Evolutionary conservation across 768 basidiomycete species (phyloP), one percentile per base, ranked within the genome.

Genomic region (Pilatotrama ljubarskyi): DNA sequence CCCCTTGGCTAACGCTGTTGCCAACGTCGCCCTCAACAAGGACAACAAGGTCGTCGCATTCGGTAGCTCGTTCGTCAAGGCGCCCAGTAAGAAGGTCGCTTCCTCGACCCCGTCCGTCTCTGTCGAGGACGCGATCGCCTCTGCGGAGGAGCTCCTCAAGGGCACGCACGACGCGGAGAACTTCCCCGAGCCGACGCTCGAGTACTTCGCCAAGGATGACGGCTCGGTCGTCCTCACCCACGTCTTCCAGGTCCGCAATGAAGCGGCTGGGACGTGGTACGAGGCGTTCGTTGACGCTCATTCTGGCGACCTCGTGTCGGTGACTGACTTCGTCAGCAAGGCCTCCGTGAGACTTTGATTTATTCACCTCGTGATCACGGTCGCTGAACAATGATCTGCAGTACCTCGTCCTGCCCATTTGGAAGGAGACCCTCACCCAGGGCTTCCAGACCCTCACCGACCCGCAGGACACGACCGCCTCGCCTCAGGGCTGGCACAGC

Each of bases 251-350:
- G 74, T 80, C 54, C 73, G 77, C 67, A 78, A 79, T 67, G 66
- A 74, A 49, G 68, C 71, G 58, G 61, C 72, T 24, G 71, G 80
- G 43, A 74, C 78, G 9, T 86, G 81, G 80, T 79, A 76, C 64
- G 81, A 86, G 69, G 84, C 82, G 0, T 83, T 82, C 58, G 77
- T 86, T 43, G 84, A 86, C 63, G 84, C 82, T 6, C 79, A 80
- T 61, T 73, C 78, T n/a, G 80, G 80, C 17, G 79, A 81, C 29
- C 65, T 86, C 36, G 67, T 83, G 24, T 74, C 77, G 17, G 74
- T 82, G 20, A 79, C 79, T 32, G 82, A 86, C 66, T 85, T 83
- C 69, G 82, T 80, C 32, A 66, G 77, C 8, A 69, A 77, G 32
- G 77, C 77, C 15, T 72, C 79, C 2, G 78, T 81, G 58, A 61